Conservation (phyloP, 2,329 filamentous ascomycete genomes). For the Corinectria fuckeliana region DNA sequence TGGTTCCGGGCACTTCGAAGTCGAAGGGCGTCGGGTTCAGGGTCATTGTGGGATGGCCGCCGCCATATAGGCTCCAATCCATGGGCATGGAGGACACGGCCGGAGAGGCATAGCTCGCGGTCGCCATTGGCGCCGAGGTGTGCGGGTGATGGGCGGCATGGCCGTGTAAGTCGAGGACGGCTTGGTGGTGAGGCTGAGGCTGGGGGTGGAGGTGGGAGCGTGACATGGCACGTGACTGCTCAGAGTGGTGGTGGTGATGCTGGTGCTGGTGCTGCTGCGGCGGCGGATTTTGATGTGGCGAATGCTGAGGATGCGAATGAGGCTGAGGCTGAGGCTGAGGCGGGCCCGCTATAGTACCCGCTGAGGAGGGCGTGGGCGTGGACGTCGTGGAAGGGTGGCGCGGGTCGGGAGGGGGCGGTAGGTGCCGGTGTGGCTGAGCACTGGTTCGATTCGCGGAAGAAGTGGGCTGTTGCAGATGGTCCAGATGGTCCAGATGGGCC, state of each 20-base stretch:
- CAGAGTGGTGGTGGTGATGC: not conserved
- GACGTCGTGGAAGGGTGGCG: constrained; percentile 10
- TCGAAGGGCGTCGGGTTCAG: constrained; percentile 32
- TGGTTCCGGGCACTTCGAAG: constrained; percentile 32
- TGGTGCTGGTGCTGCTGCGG: not conserved
- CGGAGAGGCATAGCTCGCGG: constrained; percentile 23
- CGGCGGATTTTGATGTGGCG: not conserved
- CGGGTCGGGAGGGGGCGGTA: constrained; percentile 33
- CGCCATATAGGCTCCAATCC: constrained; percentile 34
- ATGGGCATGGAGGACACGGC: constrained; percentile 25
- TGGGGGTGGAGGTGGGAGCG: constrained; percentile 21
- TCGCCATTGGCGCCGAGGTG: constrained; percentile 18
- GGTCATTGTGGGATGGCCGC: constrained; percentile 20
- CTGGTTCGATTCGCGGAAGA: constrained; percentile 38
- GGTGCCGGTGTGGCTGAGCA: constrained; percentile 32
- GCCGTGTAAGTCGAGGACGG: constrained; percentile 21
- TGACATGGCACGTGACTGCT: constrained; percentile 31
- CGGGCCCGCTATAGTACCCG: no score
- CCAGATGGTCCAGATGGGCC: constrained; percentile 27
- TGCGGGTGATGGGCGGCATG: constrained; percentile 21
- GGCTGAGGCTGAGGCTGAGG: not conserved
- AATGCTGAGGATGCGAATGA: not conserved
- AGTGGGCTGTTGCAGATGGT: constrained; percentile 39
- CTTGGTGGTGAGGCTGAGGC: constrained; percentile 5
- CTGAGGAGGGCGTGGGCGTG: no score